Evolutionary conservation across 306 rosid genomes (phyloP).

Genomic region (Prunus kanzakura): DNA sequence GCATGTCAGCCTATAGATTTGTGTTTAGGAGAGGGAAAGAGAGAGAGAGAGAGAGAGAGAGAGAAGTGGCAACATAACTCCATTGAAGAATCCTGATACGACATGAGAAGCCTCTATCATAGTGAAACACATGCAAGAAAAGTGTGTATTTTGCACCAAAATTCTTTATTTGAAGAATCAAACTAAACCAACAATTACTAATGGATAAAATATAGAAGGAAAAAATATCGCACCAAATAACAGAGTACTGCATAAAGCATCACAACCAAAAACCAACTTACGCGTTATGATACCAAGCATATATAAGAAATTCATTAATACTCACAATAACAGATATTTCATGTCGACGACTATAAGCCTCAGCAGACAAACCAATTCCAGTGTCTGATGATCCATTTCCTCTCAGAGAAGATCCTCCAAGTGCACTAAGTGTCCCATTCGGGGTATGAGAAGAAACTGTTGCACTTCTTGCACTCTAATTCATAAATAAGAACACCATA

Average conservation of each 20-base stretch:
- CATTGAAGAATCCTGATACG: background rate
- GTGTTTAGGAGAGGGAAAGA: background rate
- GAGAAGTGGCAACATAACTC: background rate
- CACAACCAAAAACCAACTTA: background rate
- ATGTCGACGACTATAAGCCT: constrained; percentile 75
- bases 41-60: background rate
- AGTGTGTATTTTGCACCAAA: background rate
- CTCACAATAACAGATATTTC: constrained; percentile 85
- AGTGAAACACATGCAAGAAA: background rate
- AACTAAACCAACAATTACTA: background rate
- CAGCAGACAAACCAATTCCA: constrained; percentile 68
- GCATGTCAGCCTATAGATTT: background rate
- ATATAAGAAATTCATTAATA: constrained; percentile 6
- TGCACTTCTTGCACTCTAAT: constrained; percentile 58
- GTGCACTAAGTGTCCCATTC: constrained; percentile 43
- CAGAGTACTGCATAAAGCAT: background rate
- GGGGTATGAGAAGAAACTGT: constrained; percentile 35
- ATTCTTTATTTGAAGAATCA: background rate
- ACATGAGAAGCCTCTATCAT: background rate
- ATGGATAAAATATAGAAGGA: background rate
- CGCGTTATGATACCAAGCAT: background rate
- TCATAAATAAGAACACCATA: constrained; percentile 21
- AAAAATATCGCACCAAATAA: background rate
- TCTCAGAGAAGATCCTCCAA: constrained; percentile 46
- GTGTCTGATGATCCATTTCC: constrained; percentile 53